Conservation (phyloP, 164 flowering plant species). For the Euptelea pleiosperma region DNA sequence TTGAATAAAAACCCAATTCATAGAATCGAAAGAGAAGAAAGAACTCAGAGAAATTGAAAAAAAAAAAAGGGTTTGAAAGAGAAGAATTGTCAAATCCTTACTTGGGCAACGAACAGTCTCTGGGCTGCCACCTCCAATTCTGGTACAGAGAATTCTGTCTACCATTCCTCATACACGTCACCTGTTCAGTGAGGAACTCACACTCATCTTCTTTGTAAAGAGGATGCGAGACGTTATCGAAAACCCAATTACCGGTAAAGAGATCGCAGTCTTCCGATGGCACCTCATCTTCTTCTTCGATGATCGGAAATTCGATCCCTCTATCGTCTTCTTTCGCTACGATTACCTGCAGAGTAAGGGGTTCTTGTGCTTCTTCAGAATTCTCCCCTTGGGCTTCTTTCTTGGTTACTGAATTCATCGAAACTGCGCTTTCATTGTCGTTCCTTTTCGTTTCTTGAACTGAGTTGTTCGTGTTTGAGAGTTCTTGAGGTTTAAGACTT, state of each 20-base stretch:
- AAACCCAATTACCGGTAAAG: constrained; percentile 80
- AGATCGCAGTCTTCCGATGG: constrained; percentile 83
- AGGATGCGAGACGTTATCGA: constrained; percentile 69
- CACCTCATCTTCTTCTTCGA: constrained; percentile 29
- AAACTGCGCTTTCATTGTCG: no score
- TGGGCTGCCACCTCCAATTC: constrained; percentile 98
- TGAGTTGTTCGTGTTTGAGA: no score
- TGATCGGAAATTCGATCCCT: constrained; percentile 18
- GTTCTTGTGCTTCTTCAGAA: constrained; percentile 20
- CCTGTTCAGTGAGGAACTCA: constrained; percentile 77
- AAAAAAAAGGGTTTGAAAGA: no score
- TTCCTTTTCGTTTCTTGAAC: no score
- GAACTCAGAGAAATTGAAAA: background rate
- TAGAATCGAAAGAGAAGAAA: background rate
- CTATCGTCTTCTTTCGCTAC: constrained; percentile 15
- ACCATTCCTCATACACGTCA: constrained; percentile 88
- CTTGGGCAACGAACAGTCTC: constrained; percentile 66
- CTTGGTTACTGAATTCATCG: constrained; percentile 29
- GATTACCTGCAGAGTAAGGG: constrained; percentile 13
- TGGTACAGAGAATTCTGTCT: constrained; percentile 75
- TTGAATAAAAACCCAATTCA: no score
- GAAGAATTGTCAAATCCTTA: constrained; percentile 12
- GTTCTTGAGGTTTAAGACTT: constrained; percentile 37
- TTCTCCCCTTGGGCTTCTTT: constrained; percentile 30
- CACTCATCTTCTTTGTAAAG: constrained; percentile 82